Evolutionary conservation across 2,329 filamentous ascomycete genomes (phyloP).

Genomic region (Drechslerella coelobrocha): DNA sequence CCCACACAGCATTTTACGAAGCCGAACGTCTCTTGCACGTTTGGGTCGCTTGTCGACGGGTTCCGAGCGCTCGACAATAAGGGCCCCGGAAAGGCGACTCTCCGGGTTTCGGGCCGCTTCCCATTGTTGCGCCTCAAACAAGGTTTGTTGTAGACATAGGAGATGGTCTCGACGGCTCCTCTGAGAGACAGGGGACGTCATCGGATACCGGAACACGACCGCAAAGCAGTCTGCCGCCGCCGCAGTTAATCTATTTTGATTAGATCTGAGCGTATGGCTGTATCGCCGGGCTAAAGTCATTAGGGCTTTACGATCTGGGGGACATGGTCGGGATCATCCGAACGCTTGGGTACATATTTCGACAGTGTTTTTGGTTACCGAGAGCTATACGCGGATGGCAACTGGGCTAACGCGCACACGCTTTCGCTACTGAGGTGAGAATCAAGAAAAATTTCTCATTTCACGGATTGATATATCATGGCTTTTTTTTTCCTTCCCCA

Average conservation of each 20-base stretch:
- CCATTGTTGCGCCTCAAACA: too few species aligned
- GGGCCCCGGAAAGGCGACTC: too few species aligned
- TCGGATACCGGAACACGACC: too few species aligned
- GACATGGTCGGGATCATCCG: background rate
- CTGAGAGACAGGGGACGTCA: too few species aligned
- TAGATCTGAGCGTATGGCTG: background rate
- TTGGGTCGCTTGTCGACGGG: background rate
- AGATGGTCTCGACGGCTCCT: background rate
- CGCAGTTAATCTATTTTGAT: too few species aligned
- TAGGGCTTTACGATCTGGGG: too few species aligned
- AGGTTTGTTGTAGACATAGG: too few species aligned
- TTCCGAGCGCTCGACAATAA: too few species aligned
- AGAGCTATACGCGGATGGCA: background rate
- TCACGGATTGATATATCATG: background rate
- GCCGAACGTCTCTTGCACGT: background rate
- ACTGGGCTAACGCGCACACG: too few species aligned
- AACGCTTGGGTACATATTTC: background rate
- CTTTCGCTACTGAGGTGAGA: background rate
- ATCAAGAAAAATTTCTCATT: background rate
- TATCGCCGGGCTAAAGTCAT: background rate
- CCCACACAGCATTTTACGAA: background rate
- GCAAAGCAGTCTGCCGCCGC: background rate
- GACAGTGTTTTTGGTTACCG: background rate
- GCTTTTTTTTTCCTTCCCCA: background rate
- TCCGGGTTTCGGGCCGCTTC: too few species aligned